phyloP scores from a whole-genome alignment of 1,284 basidiomycete genomes.

The Stygiomarasmius scandens region DNA sequence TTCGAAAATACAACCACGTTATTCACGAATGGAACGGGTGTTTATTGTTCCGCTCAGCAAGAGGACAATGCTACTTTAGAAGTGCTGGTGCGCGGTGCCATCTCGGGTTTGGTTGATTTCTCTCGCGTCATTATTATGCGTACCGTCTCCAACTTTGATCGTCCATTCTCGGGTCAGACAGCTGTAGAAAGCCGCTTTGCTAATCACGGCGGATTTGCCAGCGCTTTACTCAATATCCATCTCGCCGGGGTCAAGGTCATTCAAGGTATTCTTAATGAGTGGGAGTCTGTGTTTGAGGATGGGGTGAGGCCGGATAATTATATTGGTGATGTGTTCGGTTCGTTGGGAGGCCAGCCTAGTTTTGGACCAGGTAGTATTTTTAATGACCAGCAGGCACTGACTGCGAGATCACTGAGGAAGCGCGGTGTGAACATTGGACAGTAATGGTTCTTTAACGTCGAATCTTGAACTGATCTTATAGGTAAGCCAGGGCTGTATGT shows the following conservation, averaged over 20 bases:
- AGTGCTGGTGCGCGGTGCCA: slow-evolving; percentile 42
- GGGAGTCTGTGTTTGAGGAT: slow-evolving; percentile 27
- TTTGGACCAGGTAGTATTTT: slow-evolving; percentile 21
- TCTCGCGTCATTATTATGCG: slow-evolving; percentile 47
- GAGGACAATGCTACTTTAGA: slow-evolving; percentile 41
- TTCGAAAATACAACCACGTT: slow-evolving; percentile 44
- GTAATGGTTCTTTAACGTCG: too few species aligned
- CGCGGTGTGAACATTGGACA: too few species aligned
- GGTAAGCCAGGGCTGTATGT: too few species aligned
- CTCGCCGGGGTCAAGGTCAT: slow-evolving; percentile 33
- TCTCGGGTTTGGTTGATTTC: slow-evolving; percentile 43
- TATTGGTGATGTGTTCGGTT: slow-evolving; percentile 34
- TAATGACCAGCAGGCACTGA: not conserved
- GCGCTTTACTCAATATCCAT: slow-evolving; percentile 30
- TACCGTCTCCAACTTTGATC: slow-evolving; percentile 47
- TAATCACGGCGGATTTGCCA: slow-evolving; percentile 21
- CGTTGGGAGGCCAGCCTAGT: slow-evolving; percentile 28
- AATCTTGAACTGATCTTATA: too few species aligned
- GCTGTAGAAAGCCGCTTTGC: slow-evolving; percentile 26
- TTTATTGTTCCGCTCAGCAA: slow-evolving; percentile 45
- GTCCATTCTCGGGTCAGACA: slow-evolving; percentile 33
- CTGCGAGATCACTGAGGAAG: too few species aligned
- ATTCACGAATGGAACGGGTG: slow-evolving; percentile 38
- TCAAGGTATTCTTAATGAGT: slow-evolving; percentile 30
- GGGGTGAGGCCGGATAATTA: slow-evolving; percentile 33